Evolutionary conservation across 2,329 filamentous ascomycete genomes (phyloP), one percentile per base, ranked within the genome.

Genomic region (Meredithiella fracta): DNA sequence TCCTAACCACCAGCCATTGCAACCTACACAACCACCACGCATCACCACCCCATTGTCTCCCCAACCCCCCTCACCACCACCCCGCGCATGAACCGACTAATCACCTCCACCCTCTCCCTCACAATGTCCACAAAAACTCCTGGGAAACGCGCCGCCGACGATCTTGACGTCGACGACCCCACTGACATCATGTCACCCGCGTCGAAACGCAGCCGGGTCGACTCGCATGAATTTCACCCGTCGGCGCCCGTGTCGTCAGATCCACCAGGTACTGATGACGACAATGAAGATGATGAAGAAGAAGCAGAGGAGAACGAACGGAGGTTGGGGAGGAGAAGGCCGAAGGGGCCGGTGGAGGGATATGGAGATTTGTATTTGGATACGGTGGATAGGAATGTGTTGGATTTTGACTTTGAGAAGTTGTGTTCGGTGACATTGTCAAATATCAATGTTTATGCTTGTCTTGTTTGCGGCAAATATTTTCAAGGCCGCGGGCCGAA

Each of bases 341-440:
- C 23, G 31, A 51, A 75, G 52, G 86, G 84, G 47, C 89, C 91
- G 15, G 79, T 86, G 34, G 85, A 85, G 66, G 91, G 91, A 60
- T 98, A 96, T 72, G 83, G 85, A 64, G 91, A 98, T 67, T 81
- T 98, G 26, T 98, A 98, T 68, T 85, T 98, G 62, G 92, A 98
- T 72, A 97, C 92, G 11, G 94, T 98, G 70, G 82, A 95, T 68
- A 86, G 92, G 64, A 81, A 83, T 65, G 83, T 95, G 50, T 82
- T 97, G 57, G 92, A 98, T 69, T 97, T 97, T 67, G 92, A 98
- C 69, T 98, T 98, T 67, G 92, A 98, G 67, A 98, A 98, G 74
- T 80, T 96, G 11, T 98, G 92, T 71, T 97, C 91, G 23, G 78
- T 98, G 62, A 94, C 88, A 34, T 77, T 98, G 6, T 95, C 90